Evolutionary conservation across 176 grass and related monocot genomes (phyloP).

Genomic region (Oropetium thomaeum): DNA sequence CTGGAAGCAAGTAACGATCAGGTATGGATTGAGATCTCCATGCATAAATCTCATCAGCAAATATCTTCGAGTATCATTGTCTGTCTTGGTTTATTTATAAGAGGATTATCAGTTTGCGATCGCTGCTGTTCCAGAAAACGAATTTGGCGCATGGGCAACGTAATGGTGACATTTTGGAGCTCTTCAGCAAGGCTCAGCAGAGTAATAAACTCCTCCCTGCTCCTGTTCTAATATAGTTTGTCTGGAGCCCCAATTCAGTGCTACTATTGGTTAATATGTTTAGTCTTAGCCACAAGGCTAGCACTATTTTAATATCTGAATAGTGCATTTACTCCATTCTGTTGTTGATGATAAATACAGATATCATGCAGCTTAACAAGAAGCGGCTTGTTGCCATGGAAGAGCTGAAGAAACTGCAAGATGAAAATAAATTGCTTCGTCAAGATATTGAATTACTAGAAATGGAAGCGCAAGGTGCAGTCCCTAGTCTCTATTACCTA

Average conservation of each 20-base stretch:
- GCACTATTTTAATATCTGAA: neutral
- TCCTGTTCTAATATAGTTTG: neutral
- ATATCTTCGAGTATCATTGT: neutral
- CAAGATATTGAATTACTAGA: constrained; percentile 42
- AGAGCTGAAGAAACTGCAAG: constrained; percentile 43
- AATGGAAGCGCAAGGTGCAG: constrained; percentile 10
- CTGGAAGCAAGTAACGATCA: neutral
- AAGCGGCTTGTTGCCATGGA: constrained; percentile 40
- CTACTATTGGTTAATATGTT: neutral
- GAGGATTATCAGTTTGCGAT: neutral
- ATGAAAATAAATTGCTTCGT: constrained; percentile 39
- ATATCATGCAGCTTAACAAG: constrained; percentile 57
- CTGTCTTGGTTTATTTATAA: neutral
- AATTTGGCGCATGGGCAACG: neutral
- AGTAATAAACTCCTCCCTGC: neutral
- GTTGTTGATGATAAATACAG: neutral
- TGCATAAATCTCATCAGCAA: neutral
- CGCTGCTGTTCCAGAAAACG: constrained; percentile 14
- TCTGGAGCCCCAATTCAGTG: no score
- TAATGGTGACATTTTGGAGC: constrained; percentile 20
- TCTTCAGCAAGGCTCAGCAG: constrained; percentile 32
- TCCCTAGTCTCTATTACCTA: neutral
- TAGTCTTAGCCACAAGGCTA: neutral
- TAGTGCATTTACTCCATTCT: neutral
- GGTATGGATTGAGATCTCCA: neutral